phyloP scores from a whole-genome alignment of 768 basidiomycete genomes.

The Aureoboletus auriporus region DNA sequence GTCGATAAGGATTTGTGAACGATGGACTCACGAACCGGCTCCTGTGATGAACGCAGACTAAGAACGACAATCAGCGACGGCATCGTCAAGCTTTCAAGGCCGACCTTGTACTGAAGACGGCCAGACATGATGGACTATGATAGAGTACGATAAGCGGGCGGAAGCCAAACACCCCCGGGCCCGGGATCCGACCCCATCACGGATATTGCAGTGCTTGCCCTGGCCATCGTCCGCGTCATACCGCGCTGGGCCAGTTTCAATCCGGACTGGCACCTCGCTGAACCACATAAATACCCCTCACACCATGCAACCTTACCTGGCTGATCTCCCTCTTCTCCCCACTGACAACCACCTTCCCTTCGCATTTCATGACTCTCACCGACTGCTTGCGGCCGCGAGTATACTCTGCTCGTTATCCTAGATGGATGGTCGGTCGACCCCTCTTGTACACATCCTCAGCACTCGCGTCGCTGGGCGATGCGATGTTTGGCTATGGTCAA shows the following conservation, averaged over 20 bases:
- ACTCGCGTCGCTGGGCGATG: conserved; percentile 52
- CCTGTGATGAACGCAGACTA: conserved; percentile 83
- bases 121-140: conserved; percentile 45
- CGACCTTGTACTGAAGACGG: conserved; percentile 65
- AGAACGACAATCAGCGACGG: conserved; percentile 10
- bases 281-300: conserved; percentile 22
- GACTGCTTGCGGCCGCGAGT: conserved; percentile 32
- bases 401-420: conserved; percentile 46
- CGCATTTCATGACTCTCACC: conserved; percentile 19
- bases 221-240: background rate
- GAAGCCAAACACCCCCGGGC: no score
- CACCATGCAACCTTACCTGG: background rate
- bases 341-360: conserved; percentile 6
- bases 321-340: background rate
- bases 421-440: conserved; percentile 48
- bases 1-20: background rate
- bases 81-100: conserved; percentile 10
- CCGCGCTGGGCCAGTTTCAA: conserved; percentile 17
- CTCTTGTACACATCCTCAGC: conserved; percentile 50
- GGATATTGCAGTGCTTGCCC: background rate
- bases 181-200: no score
- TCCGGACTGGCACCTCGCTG: conserved; percentile 4
- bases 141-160: no score
- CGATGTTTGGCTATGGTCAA: conserved; percentile 54
- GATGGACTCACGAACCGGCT: conserved; percentile 70